A percentile compares a stretch with the other conserved stretches of the same genome.
These are phyloP conservation scores for Arthonia radiata DNA, from an alignment of 495 filamentous ascomycete species.

Conservation along the genomic window DNA sequence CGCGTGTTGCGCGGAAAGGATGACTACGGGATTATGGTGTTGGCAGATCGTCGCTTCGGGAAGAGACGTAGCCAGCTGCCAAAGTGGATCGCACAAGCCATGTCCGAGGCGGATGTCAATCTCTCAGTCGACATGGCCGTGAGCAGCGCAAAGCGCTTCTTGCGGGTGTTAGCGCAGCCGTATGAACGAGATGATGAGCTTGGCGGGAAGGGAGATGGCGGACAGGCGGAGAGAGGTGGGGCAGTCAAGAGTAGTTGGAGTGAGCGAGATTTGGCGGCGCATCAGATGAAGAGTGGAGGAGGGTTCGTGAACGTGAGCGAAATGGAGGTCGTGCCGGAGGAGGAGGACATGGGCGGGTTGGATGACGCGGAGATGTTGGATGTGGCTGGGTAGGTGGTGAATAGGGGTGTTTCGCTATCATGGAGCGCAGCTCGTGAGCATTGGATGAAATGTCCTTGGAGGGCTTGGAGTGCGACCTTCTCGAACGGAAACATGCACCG, in stretches of 20 bases:
- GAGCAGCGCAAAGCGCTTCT: conserved; percentile 66
- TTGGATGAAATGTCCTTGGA: too few species aligned
- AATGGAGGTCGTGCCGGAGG: conserved; percentile 7
- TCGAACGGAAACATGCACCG: too few species aligned
- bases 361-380: not conserved
- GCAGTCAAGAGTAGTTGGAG: conserved; percentile 88
- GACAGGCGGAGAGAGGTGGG: too few species aligned
- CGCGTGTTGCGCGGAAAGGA: conserved; percentile 92
- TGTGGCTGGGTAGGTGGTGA: not conserved
- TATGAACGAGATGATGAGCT: conserved; percentile 23
- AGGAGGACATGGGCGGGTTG: not conserved
- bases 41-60: conserved; percentile 77
- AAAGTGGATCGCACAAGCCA: conserved; percentile 86
- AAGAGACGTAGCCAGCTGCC: conserved; percentile 77
- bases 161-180: conserved; percentile 74
- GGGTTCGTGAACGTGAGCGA: conserved; percentile 28
- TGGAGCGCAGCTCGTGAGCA: too few species aligned
- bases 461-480: too few species aligned
- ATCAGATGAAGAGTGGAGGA: conserved; percentile 56
- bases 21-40: conserved; percentile 96
- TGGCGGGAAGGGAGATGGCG: conserved; percentile 41
- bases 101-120: conserved; percentile 62
- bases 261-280: conserved; percentile 42
- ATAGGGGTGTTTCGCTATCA: too few species aligned
- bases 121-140: conserved; percentile 89